A percentile compares a stretch with the other conserved stretches of the same genome.
Conservation (phyloP, 768 basidiomycete genomes). For the Naganishia friedmannii region DNA sequence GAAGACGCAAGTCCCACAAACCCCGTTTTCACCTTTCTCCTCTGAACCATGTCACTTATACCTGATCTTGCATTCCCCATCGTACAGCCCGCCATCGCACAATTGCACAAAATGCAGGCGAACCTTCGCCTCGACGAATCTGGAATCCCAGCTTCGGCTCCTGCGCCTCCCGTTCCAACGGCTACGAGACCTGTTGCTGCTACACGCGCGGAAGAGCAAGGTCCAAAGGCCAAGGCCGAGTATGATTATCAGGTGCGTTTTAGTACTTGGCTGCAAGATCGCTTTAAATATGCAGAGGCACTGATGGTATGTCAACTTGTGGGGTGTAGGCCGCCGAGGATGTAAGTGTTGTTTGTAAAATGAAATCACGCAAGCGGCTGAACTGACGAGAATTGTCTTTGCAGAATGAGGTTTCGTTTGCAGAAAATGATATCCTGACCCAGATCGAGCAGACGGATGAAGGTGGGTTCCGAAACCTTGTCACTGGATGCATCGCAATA, state of each 20-base stretch:
- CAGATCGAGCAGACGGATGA: slow-evolving; percentile 80
- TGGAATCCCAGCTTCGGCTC: slow-evolving; percentile 36
- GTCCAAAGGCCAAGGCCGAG: slow-evolving; percentile 68
- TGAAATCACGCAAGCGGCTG: neutral
- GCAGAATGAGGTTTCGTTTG: slow-evolving; percentile 76
- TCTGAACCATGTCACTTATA: neutral
- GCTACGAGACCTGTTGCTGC: slow-evolving; percentile 41
- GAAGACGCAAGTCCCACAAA: neutral
- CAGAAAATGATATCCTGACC: slow-evolving; percentile 76
- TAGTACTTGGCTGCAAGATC: neutral
- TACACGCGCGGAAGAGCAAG: slow-evolving; percentile 47
- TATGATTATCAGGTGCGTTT: slow-evolving; percentile 68
- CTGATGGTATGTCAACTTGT: slow-evolving; percentile 7
- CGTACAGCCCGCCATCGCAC: slow-evolving; percentile 6
- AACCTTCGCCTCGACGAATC: slow-evolving; percentile 25
- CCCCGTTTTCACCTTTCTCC: neutral
- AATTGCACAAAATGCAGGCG: slow-evolving; percentile 20
- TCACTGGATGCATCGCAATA: neutral
- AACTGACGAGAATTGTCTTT: slow-evolving; percentile 42
- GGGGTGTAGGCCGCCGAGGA: slow-evolving; percentile 36
- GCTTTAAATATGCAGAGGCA: no score
- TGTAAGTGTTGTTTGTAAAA: slow-evolving; percentile 33
- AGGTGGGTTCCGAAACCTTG: slow-evolving; percentile 47
- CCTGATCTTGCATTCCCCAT: neutral
- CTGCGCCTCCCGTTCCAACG: slow-evolving; percentile 48